Conservation (phyloP, 768 basidiomycete species). For the Suillus paluster region DNA sequence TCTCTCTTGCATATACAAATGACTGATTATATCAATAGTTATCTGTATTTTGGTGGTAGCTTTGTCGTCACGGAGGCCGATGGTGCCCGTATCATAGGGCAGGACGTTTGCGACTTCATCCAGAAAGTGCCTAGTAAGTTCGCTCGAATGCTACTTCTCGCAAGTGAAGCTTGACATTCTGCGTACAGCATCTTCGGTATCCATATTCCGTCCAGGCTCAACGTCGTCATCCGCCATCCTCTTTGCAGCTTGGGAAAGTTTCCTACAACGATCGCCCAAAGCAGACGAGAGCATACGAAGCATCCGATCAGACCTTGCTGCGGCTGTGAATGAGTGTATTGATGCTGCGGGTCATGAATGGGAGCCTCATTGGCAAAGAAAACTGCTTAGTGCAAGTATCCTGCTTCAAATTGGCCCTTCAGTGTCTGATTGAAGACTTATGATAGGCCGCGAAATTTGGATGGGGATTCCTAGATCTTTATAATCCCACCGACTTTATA, state of each 20-base stretch:
- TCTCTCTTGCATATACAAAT: neutral
- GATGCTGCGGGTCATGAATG: slow-evolving; percentile 93
- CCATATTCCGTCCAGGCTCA: slow-evolving; percentile 92
- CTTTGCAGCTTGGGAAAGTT: slow-evolving; percentile 91
- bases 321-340: slow-evolving; percentile 89
- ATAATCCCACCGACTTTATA: slow-evolving; percentile 91
- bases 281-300: slow-evolving; percentile 91
- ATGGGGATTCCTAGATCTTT: slow-evolving; percentile 88
- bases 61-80: slow-evolving; percentile 88
- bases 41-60: slow-evolving; percentile 74
- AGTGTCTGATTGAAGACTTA: slow-evolving; percentile 1
- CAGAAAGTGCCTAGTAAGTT: slow-evolving; percentile 89
- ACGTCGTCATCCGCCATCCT: slow-evolving; percentile 90
- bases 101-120: slow-evolving; percentile 83
- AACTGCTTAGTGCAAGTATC: slow-evolving; percentile 72
- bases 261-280: slow-evolving; percentile 81
- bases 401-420: neutral
- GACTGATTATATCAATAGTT: slow-evolving; percentile 52
- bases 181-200: slow-evolving; percentile 68
- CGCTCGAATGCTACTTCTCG: neutral
- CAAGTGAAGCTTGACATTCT: neutral
- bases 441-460: slow-evolving; percentile 95
- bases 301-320: slow-evolving; percentile 83
- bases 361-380: slow-evolving; percentile 89
- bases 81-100: slow-evolving; percentile 82